phyloP scores from a whole-genome alignment of 208 protist species.

The Zelonia costaricensis region DNA sequence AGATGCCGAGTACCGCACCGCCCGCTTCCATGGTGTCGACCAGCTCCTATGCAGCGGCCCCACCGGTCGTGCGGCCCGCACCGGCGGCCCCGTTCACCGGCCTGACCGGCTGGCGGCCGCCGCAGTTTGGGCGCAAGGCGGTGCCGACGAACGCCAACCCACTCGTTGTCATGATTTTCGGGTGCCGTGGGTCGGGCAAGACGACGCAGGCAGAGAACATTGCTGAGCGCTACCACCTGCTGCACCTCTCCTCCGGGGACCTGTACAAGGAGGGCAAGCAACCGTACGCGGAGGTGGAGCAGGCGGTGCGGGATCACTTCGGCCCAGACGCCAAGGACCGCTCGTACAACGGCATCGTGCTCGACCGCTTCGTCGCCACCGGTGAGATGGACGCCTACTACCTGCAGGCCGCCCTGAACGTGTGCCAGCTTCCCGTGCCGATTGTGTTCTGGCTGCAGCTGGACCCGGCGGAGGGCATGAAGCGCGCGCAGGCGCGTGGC shows the following conservation, averaged over 20 bases:
- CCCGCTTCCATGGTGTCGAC: too few species aligned
- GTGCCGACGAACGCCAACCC: slow-evolving; percentile 32
- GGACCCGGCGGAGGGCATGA: slow-evolving; percentile 52
- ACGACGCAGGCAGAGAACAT: slow-evolving; percentile 60
- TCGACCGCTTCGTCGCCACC: slow-evolving; percentile 84
- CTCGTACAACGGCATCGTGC: slow-evolving; percentile 72
- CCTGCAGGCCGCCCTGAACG: slow-evolving; percentile 58
- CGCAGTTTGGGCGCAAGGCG: slow-evolving; percentile 31
- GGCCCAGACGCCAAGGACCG: slow-evolving; percentile 38
- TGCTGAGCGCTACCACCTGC: slow-evolving; percentile 70
- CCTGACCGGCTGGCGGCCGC: slow-evolving; percentile 22
- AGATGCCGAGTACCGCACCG: too few species aligned
- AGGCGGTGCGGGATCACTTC: slow-evolving; percentile 64
- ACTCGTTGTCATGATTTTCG: slow-evolving; percentile 78
- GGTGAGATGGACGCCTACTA: slow-evolving; percentile 87
- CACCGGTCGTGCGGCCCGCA: neutral
- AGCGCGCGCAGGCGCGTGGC: slow-evolving; percentile 53
- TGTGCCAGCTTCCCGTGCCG: slow-evolving; percentile 59
- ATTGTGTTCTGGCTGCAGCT: slow-evolving; percentile 81
- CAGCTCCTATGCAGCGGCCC: neutral
- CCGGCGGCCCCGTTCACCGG: neutral
- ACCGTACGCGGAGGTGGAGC: slow-evolving; percentile 71
- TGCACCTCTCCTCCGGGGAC: slow-evolving; percentile 69
- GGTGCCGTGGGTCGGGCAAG: slow-evolving; percentile 83
- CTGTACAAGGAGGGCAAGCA: slow-evolving; percentile 72